Base-by-base conservation (phyloP, 2,329 filamentous ascomycete genomes). In the Penicillium concentricum region DNA sequence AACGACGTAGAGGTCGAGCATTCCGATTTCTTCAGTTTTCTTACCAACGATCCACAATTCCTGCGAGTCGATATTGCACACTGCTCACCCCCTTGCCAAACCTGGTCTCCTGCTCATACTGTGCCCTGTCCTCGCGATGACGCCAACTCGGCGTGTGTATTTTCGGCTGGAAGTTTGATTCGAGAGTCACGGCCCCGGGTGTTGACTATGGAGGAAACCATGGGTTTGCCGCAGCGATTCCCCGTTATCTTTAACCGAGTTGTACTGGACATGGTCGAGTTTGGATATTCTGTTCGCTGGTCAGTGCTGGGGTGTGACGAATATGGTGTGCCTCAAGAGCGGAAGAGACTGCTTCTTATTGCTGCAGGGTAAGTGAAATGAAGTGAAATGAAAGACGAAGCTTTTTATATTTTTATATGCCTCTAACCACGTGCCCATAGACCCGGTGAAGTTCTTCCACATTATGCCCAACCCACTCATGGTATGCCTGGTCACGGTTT, bases 181-280 rank as follows among this genome's bases (percentile, higher is more conserved):
- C 72, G 80, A 5, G 81, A 81, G 35, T 70, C 82, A 0, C 82
- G 80, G 0, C 90, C 91, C 0, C 81, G 91, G 0, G 68, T 94
- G 0, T 82, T 90, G 2, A 95, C 90, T 0, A 76, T 95, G 0
- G 91, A 96, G 65, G 88, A 96, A 67, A 92, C 91, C 0, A 86
- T 84, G 51, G 90, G 90, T 0, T 80, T 95, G 1, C 71, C 83
- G 22, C 73, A 81, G 0, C 72, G 78, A 0, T 85, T 87, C 53
- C 70, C 75, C 12, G 72, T 76, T 0, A 86, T 82, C 51, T 87
- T 92, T 45, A 77, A 81, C 38, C 74, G 79, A 0, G 72, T 92
- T 0, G 75, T 94, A 3, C 76, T 81, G 26, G 84, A 86, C 32
- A 86, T 92, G 51, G 85, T 88, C 0, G 74, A 82, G 3, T 72